A percentile compares a stretch with the other conserved stretches of the same genome.
These are phyloP conservation scores for Arachnopeziza araneosa DNA, from an alignment of 2,329 filamentous ascomycete genomes.

Conservation along the genomic window DNA sequence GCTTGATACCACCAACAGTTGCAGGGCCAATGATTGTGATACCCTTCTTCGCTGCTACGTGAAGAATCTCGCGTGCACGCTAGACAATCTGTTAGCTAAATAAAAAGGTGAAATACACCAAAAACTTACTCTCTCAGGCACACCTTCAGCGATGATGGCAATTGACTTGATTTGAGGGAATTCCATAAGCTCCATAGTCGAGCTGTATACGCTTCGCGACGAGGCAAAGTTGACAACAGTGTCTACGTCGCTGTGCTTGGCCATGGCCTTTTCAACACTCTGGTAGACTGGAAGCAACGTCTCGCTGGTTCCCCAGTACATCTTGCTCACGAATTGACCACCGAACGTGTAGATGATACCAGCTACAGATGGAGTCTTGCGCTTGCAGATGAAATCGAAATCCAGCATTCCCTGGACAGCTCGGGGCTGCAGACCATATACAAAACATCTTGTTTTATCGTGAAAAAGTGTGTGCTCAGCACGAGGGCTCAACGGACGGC, in stretches of 20 bases:
- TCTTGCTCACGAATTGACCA: conserved; percentile 99
- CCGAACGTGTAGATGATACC: conserved; percentile 99
- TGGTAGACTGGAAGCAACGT: conserved; percentile 98
- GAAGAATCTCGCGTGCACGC: conserved; percentile 96
- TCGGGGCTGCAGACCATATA: conserved; percentile 97
- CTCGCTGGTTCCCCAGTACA: conserved; percentile 99
- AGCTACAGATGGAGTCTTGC: conserved; percentile 88
- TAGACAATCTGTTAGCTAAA: conserved; percentile 31
- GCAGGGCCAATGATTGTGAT: conserved; percentile 98
- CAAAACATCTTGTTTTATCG: conserved; percentile 99
- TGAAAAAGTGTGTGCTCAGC: conserved; percentile 92
- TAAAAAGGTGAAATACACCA: neutral
- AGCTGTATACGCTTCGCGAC: conserved; percentile 96
- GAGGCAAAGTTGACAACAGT: conserved; percentile 99
- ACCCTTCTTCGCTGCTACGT: conserved; percentile 96
- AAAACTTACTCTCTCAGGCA: conserved; percentile 84
- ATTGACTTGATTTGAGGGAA: conserved; percentile 96
- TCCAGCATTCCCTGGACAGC: conserved; percentile 92
- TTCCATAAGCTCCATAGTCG: conserved; percentile 98
- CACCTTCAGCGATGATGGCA: conserved; percentile 98
- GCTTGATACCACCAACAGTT: conserved; percentile 99
- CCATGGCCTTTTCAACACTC: conserved; percentile 82
- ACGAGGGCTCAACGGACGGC: conserved; percentile 83
- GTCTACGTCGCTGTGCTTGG: conserved; percentile 96
- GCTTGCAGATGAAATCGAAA: conserved; percentile 99